A percentile compares a stretch with the other conserved stretches of the same genome.
phyloP scores from a whole-genome alignment of 2,329 filamentous ascomycete species.

The Westerdykella ornata region DNA sequence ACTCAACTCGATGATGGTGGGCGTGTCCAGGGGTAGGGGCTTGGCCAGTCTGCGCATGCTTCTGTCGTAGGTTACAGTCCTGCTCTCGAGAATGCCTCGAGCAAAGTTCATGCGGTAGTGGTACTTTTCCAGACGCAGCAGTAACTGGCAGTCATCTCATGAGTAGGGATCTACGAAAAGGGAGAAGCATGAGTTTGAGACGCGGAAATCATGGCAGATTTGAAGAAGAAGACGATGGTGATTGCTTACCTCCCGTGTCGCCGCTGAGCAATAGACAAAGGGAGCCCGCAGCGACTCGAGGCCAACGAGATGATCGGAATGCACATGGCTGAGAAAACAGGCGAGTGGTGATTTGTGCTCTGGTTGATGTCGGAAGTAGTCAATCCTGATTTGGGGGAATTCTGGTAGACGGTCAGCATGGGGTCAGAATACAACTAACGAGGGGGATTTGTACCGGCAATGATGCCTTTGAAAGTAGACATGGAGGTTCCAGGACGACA shows the following conservation, averaged over 20 bases:
- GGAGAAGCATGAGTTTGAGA: no score
- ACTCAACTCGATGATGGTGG: conserved; percentile 66
- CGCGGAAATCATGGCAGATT: no score
- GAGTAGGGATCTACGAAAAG: background rate
- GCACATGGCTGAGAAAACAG: conserved; percentile 86
- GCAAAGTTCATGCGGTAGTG: conserved; percentile 75
- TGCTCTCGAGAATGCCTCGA: conserved; percentile 67
- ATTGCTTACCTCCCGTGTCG: conserved; percentile 59
- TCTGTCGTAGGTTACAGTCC: conserved; percentile 63
- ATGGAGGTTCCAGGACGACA: conserved; percentile 7
- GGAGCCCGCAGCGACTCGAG: conserved; percentile 69
- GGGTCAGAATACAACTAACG: background rate
- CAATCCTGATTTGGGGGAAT: conserved; percentile 75
- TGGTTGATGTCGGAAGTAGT: conserved; percentile 64
- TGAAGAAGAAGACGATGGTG: background rate
- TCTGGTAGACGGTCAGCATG: conserved; percentile 42
- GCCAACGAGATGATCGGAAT: conserved; percentile 81
- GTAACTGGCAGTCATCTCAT: conserved; percentile 42
- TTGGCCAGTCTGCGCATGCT: conserved; percentile 69
- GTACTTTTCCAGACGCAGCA: conserved; percentile 72
- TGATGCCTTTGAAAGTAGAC: conserved; percentile 35
- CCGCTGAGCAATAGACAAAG: conserved; percentile 85
- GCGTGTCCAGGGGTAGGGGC: conserved; percentile 73
- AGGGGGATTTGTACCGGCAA: conserved; percentile 13
- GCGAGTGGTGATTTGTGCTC: conserved; percentile 59